Evolutionary conservation across 2,329 filamentous ascomycete genomes (phyloP).

Genomic region (Phoma herbarum): DNA sequence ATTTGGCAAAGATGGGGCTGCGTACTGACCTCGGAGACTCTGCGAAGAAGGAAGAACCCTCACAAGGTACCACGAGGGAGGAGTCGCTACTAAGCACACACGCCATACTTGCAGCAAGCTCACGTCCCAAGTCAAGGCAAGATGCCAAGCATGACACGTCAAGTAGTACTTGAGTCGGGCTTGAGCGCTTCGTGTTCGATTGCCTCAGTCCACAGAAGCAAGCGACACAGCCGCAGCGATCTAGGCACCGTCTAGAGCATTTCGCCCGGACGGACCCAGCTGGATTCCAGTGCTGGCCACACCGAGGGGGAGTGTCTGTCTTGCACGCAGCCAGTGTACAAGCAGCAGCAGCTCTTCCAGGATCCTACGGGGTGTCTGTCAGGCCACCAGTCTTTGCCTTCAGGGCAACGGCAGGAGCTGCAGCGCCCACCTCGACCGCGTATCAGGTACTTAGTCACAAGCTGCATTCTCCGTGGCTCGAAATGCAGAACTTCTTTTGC

Average conservation of each 20-base stretch:
- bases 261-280: neutral
- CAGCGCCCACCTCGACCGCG: no score
- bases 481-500: no score
- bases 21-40: slow-evolving; percentile 8
- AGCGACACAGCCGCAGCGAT: neutral
- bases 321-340: no score
- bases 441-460: no score
- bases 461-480: no score
- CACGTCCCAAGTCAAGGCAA: no score
- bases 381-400: no score
- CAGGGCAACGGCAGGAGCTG: no score
- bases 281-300: neutral
- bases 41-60: neutral
- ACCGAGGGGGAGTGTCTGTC: no score
- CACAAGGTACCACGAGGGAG: neutral
- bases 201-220: neutral
- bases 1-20: slow-evolving; percentile 6
- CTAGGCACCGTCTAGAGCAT: neutral
- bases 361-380: no score
- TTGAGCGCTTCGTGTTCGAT: neutral
- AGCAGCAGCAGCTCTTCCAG: no score
- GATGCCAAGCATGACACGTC: no score
- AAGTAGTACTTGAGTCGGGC: neutral
- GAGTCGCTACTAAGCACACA: neutral
- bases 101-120: neutral